A percentile compares a stretch with the other conserved stretches of the same genome.
Conservation (phyloP, 1,284 basidiomycete genomes). For the Irpex sp. region DNA sequence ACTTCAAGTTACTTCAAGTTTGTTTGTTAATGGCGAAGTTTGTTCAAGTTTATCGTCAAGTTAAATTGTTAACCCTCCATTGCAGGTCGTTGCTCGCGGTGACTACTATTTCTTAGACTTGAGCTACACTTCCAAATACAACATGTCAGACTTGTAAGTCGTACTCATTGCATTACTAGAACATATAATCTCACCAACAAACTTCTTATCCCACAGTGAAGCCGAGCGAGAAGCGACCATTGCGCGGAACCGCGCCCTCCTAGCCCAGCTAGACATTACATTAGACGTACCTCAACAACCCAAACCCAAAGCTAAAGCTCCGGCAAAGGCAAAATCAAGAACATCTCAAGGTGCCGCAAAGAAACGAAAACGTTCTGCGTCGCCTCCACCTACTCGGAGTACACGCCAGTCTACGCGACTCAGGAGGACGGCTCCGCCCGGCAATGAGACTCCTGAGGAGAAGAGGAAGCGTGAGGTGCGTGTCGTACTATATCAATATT, state of each 20-base stretch:
- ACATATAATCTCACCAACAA: background rate
- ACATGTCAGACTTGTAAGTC: conserved; percentile 15
- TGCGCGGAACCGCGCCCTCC: conserved; percentile 67
- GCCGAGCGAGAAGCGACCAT: conserved; percentile 74
- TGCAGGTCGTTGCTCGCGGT: too few relatives aligned
- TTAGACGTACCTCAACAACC: conserved; percentile 38
- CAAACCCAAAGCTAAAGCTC: conserved; percentile 10
- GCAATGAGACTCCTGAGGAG: conserved; percentile 60
- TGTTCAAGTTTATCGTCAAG: too few relatives aligned
- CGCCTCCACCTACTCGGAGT: conserved; percentile 34
- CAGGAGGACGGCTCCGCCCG: conserved; percentile 40
- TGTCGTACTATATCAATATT: background rate
- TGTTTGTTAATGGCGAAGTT: too few relatives aligned
- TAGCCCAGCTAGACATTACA: conserved; percentile 66
- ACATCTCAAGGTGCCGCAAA: conserved; percentile 61
- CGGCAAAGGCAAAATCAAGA: conserved; percentile 42
- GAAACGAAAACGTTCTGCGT: conserved; percentile 40
- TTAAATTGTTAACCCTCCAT: too few relatives aligned
- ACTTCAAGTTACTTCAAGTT: too few relatives aligned
- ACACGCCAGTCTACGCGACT: conserved; percentile 65
- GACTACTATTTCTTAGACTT: background rate
- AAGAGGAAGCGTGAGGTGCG: conserved; percentile 62
- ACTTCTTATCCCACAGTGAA: conserved; percentile 44
- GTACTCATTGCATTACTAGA: background rate
- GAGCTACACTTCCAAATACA: background rate